Evolutionary conservation across 2,329 filamentous ascomycete genomes (phyloP), one percentile per base, ranked within the genome.

Genomic region (Microdochium paspali): DNA sequence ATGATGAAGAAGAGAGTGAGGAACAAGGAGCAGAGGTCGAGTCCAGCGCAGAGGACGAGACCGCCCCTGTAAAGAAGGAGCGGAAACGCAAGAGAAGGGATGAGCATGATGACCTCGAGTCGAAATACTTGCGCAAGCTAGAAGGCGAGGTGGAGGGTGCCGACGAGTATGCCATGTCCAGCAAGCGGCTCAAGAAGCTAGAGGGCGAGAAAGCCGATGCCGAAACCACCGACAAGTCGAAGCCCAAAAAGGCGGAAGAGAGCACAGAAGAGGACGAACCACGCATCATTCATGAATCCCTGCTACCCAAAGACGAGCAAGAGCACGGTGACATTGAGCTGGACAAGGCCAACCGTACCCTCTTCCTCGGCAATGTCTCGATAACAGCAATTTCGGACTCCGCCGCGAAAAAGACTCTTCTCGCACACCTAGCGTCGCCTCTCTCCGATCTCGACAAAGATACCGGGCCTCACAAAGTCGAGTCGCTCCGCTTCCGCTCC

Each of bases 331-430:
- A 69, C 21, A 57, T 71, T 21, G 87, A 94, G 53, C 58, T 94
- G 2, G 87, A 94, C 49, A 95, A 95, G 70, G 87, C 91, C 9
- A 79, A 80, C 49, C 85, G 93, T 48, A 98, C 93, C 6, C 82
- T 97, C 39, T 98, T 97, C 68, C 72, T 98, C 12, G 86, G 87
- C 59, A 98, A 98, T 60, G 88, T 98, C 43, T 90, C 90, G 13
- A 84, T 79, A 21, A 74, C 84, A 46, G 89, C 88, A 39, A 88
- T 97, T 58, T 86, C 82, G 44, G 90, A 86, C 24, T 94, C 94
- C 61, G 68, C 82, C 2, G 84, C 83, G 28, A 90, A 88, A 68
- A 94, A 89, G 70, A 76, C 77, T 2, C 77, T 96, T 25, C 71
- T 88, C 54, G 72, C 77, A 39, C 88, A 96, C 63, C 79, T 96